Conservation (phyloP, 495 filamentous ascomycete genomes). For the Polyplosphaeria fusca region DNA sequence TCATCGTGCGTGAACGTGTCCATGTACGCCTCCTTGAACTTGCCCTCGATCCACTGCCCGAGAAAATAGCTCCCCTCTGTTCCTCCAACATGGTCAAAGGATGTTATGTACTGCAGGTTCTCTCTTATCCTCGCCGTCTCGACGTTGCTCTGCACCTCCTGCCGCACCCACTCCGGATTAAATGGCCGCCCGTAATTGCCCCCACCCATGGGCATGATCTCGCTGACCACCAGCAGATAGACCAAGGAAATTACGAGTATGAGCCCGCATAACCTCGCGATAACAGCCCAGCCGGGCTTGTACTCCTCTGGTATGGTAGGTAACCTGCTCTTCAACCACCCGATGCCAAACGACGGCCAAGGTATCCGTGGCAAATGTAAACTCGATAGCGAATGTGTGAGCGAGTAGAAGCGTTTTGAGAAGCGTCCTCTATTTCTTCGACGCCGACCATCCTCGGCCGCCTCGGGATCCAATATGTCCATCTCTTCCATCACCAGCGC, state of each 20-base stretch:
- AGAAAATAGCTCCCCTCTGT: slow-evolving; percentile 83
- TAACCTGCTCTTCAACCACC: slow-evolving; percentile 17
- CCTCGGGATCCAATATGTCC: slow-evolving; percentile 75
- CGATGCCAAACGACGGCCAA: slow-evolving; percentile 17
- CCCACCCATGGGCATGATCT: slow-evolving; percentile 60
- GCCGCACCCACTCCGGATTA: slow-evolving; percentile 65
- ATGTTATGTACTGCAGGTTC: slow-evolving; percentile 67
- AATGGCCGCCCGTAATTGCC: slow-evolving; percentile 46
- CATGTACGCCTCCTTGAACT: slow-evolving; percentile 65
- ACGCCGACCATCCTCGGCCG: slow-evolving; percentile 40
- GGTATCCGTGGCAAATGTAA: slow-evolving; percentile 29
- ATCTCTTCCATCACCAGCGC: slow-evolving; percentile 82
- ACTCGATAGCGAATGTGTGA: slow-evolving; percentile 46
- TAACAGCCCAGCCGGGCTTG: slow-evolving; percentile 34
- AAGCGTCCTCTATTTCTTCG: slow-evolving; percentile 40
- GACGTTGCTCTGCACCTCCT: slow-evolving; percentile 65
- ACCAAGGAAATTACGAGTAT: slow-evolving; percentile 69
- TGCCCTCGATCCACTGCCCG: slow-evolving; percentile 73
- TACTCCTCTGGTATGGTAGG: slow-evolving; percentile 39
- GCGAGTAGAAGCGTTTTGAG: slow-evolving; percentile 54
- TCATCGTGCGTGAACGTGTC: slow-evolving; percentile 70
- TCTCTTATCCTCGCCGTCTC: slow-evolving; percentile 65
- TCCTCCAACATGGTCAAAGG: slow-evolving; percentile 82
- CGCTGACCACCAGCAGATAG: slow-evolving; percentile 80
- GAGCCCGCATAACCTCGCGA: slow-evolving; percentile 67